Evolutionary conservation across 768 basidiomycete species (phyloP), one percentile per base, ranked within the genome.

Genomic region (Mycena rebaudengoi): DNA sequence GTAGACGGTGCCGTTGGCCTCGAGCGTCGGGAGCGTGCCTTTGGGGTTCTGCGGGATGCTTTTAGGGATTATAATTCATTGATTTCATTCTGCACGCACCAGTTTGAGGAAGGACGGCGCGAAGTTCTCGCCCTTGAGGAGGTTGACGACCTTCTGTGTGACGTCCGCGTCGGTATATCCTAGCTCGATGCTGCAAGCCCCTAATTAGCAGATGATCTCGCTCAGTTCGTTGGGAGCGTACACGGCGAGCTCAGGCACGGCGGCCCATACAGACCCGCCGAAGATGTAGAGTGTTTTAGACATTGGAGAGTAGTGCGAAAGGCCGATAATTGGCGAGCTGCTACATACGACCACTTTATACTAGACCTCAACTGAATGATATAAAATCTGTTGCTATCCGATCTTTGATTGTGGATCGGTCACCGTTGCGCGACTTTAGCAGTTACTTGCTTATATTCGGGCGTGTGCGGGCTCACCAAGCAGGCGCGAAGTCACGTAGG

Each of bases 61-160:
- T n/a, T n/a, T n/a, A n/a, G n/a, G n/a, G n/a, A n/a, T n/a, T n/a
- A n/a, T n/a, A n/a, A n/a, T n/a, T n/a, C n/a, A n/a, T n/a, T n/a
- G n/a, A n/a, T n/a, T n/a, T n/a, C n/a, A n/a, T n/a, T n/a, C n/a
- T n/a, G 14, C 37, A 65, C 54, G 66, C 56, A 83, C 82, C 45
- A 83, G 69, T 54, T 75, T 71, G 45, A 86, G 55, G 71, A 86
- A 86, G 8, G 73, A 64, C 12, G 84, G 83, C 4, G 70, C 69
- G 61, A 85, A 84, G 69, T 86, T 86, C 60, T 77, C 81, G 40
- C 85, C 86, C 28, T 82, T 74, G 46, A 73, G 63, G 33, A 86
- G 79, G 73, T 84, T 78, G 60, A 83, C 64, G 39, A 67, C 64
- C 69, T 77, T 75, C 45, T 49, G 67, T 49, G 80, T 76, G 51